Percentiles rank a stretch among this genome's conserved stretches.
phyloP scores from a whole-genome alignment of 345 rosid genomes.

The Linum lewisii region DNA sequence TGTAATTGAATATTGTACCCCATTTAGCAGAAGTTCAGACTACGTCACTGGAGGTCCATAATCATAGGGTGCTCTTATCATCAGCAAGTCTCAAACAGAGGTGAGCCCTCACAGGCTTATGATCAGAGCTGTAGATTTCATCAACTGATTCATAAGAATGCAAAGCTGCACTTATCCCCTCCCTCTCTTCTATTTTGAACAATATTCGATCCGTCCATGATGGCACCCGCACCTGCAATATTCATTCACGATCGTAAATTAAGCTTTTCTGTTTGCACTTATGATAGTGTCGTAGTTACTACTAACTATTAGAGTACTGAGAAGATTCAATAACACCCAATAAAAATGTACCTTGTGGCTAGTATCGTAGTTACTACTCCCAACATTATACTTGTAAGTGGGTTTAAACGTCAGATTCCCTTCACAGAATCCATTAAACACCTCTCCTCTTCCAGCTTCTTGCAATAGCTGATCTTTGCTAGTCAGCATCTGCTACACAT shows the following conservation, averaged over 20 bases:
- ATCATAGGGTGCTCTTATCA: too few relatives aligned
- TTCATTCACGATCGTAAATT: too few relatives aligned
- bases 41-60: too few relatives aligned
- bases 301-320: too few relatives aligned
- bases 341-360: slow-evolving; percentile 37
- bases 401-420: slow-evolving; percentile 59
- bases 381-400: slow-evolving; percentile 46
- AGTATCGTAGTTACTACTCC: slow-evolving; percentile 55
- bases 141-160: slow-evolving; percentile 43
- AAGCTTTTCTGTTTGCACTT: too few relatives aligned
- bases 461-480: slow-evolving; percentile 58
- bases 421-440: slow-evolving; percentile 51
- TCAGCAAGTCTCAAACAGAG: slow-evolving; percentile 26
- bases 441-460: slow-evolving; percentile 60
- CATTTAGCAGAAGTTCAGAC: too few relatives aligned
- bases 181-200: slow-evolving; percentile 32
- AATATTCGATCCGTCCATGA: slow-evolving; percentile 51
- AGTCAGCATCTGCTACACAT: slow-evolving; percentile 35
- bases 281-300: too few relatives aligned
- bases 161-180: slow-evolving; percentile 23
- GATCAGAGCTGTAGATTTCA: slow-evolving; percentile 38
- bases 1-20: too few relatives aligned
- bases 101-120: slow-evolving; percentile 48
- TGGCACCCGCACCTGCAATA: slow-evolving; percentile 37
- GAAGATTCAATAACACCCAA: not conserved